Conservation (phyloP, 108 stramenopile genomes). For the Nitzschia sp. region DNA sequence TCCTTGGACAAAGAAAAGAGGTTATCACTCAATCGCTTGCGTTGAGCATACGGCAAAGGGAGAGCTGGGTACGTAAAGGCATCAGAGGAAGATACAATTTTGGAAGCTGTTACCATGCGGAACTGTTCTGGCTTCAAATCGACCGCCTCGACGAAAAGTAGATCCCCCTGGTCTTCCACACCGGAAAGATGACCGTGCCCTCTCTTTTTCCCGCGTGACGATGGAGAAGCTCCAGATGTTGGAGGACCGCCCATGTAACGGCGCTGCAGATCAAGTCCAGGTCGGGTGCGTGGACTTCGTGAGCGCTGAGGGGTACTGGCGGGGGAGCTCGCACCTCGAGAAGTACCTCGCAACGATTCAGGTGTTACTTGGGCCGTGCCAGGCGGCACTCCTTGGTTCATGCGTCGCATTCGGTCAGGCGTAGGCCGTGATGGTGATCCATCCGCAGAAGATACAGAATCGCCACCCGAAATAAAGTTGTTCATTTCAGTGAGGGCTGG, state of each 20-base stretch:
- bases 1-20: constrained; percentile 71
- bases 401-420: constrained; percentile 29
- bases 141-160: constrained; percentile 66
- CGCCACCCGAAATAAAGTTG: constrained; percentile 55
- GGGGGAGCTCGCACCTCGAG: constrained; percentile 13
- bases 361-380: constrained; percentile 54
- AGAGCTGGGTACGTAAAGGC: constrained; percentile 63
- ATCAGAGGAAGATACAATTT: constrained; percentile 28
- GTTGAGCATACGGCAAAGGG: constrained; percentile 74
- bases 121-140: constrained; percentile 70
- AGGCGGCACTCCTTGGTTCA: constrained; percentile 19
- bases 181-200: constrained; percentile 20
- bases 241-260: constrained; percentile 17
- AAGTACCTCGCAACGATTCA: constrained; percentile 33
- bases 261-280: not conserved
- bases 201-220: constrained; percentile 23
- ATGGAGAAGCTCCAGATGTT: not conserved
- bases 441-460: constrained; percentile 32
- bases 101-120: constrained; percentile 46
- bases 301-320: constrained; percentile 19
- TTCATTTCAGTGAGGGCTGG: constrained; percentile 78
- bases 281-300: constrained; percentile 16
- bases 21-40: constrained; percentile 75
- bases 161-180: constrained; percentile 40
- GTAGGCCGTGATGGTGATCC: constrained; percentile 45